Evolutionary conservation across 495 filamentous ascomycete genomes (phyloP), one percentile per base, ranked within the genome.

Genomic region (Rhypophila decipiens): DNA sequence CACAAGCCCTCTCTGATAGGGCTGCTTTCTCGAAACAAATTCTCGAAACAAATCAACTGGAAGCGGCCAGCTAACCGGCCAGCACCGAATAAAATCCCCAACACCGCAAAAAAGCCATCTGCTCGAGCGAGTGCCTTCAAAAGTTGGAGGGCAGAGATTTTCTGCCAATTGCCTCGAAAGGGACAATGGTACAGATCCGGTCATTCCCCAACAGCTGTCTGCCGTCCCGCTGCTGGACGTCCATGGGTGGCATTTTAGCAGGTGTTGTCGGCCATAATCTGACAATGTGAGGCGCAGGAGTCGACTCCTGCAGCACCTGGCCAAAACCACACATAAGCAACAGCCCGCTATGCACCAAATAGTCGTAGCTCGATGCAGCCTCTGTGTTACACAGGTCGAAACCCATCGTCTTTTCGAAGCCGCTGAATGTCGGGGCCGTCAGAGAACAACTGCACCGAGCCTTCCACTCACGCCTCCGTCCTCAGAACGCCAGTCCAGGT

Each of bases 211-310:
- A n/a, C n/a, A n/a, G n/a, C n/a, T n/a, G n/a, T n/a, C n/a, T n/a
- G n/a, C 35, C n/a, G 8, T 17, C 15, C 13, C 39, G n/a, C 10
- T 13, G 47, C 42, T 40, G 20, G 11, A 18, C 15, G 15, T 15
- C 33, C 22, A 11, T n/a, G 11, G 11, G 4, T 20, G 11, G 23
- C 24, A 22, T 12, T 39, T 11, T 40, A 12, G n/a, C 21, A 24
- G 45, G 36, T 31, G 24, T 11, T 19, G 4, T 24, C 19, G 39
- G 29, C 35, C 27, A 40, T 50, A 42, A 50, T 56, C 53, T 51
- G 53, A 51, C 53, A 51, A 37, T 49, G 49, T 45, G 53, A 38
- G 53, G 47, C 48, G 52, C 48, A 55, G 52, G 21, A 39, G 34
- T 1, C 37, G 33, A 47, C 44, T 47, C 44, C 44, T 47, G 44